phyloP scores from a whole-genome alignment of 352 stramenopile species.

The Globisporangium splendens region DNA sequence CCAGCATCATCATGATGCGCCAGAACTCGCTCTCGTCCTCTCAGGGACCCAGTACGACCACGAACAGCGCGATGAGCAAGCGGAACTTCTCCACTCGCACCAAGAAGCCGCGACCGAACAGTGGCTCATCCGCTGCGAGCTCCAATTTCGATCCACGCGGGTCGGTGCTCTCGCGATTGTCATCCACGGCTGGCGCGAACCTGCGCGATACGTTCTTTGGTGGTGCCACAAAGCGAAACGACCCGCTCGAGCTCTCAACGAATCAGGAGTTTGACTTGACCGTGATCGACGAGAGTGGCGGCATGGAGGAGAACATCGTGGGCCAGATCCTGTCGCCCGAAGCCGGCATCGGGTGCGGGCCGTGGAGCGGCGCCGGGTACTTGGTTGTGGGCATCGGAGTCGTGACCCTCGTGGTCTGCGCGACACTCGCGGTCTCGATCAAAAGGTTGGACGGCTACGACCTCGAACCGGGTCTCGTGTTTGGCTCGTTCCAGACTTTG shows the following conservation, averaged over 20 bases:
- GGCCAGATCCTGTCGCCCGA: slow-evolving; percentile 53
- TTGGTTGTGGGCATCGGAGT: slow-evolving; percentile 36
- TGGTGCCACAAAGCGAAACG: slow-evolving; percentile 14
- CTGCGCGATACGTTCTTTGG: slow-evolving; percentile 72
- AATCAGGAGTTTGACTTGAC: slow-evolving; percentile 73
- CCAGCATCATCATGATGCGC: slow-evolving; percentile 11
- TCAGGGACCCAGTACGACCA: background rate
- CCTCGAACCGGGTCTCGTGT: slow-evolving; percentile 67
- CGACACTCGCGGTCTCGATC: slow-evolving; percentile 31
- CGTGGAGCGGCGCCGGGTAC: slow-evolving; percentile 52
- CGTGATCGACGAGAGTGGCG: slow-evolving; percentile 71
- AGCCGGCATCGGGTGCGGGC: slow-evolving; percentile 22
- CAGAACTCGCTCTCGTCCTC: slow-evolving; percentile 13
- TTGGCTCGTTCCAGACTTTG: slow-evolving; percentile 74
- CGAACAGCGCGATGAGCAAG: background rate
- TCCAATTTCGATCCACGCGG: slow-evolving; percentile 31
- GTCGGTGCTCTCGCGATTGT: slow-evolving; percentile 38
- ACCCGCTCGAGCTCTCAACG: slow-evolving; percentile 60
- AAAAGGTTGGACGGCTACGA: slow-evolving; percentile 82
- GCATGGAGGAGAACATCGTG: slow-evolving; percentile 48
- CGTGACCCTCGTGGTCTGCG: slow-evolving; percentile 39
- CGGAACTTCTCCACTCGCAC: slow-evolving; percentile 24
- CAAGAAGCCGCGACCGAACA: slow-evolving; percentile 25
- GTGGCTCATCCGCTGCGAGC: slow-evolving; percentile 28
- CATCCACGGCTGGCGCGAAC: slow-evolving; percentile 23